A percentile compares a stretch with the other conserved stretches of the same genome.
phyloP scores from a whole-genome alignment of 768 basidiomycete species.

The Kondoa subrosea region DNA sequence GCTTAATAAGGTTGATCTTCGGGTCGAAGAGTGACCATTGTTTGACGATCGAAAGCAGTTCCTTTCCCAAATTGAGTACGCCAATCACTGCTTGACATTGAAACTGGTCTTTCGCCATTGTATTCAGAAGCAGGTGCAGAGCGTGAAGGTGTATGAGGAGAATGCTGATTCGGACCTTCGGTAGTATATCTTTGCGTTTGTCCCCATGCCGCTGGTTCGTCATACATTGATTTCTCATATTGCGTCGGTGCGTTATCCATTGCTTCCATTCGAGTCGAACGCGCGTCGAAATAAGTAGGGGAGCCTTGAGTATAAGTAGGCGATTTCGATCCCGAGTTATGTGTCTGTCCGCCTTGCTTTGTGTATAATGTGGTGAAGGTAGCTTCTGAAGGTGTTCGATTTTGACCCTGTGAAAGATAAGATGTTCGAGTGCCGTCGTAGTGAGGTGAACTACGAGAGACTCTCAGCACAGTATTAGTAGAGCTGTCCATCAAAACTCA shows the following conservation, averaged over 20 bases:
- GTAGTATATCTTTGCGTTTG: neutral
- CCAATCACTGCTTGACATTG: neutral
- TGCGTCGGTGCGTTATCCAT: neutral
- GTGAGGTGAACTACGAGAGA: neutral
- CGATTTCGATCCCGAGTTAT: neutral
- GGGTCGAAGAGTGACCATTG: neutral
- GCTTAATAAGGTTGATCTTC: slow-evolving; percentile 4
- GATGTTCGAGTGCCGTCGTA: too few species aligned
- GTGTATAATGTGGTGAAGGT: neutral
- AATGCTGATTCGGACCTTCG: neutral
- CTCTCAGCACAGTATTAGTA: neutral
- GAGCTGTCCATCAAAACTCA: neutral
- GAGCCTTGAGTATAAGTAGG: neutral
- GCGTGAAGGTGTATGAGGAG: neutral
- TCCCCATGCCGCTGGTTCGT: neutral
- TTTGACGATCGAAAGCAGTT: neutral
- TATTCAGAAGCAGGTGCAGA: neutral
- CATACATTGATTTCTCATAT: neutral
- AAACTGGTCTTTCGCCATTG: neutral
- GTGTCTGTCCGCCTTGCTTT: neutral
- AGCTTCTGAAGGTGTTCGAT: too few species aligned
- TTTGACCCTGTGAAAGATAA: too few species aligned
- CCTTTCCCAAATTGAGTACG: neutral
- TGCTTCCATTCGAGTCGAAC: neutral
- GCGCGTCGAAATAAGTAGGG: neutral